These are phyloP conservation scores for Pythium coloratum DNA, from an alignment of 352 stramenopile genomes.

Conservation along the genomic window DNA sequence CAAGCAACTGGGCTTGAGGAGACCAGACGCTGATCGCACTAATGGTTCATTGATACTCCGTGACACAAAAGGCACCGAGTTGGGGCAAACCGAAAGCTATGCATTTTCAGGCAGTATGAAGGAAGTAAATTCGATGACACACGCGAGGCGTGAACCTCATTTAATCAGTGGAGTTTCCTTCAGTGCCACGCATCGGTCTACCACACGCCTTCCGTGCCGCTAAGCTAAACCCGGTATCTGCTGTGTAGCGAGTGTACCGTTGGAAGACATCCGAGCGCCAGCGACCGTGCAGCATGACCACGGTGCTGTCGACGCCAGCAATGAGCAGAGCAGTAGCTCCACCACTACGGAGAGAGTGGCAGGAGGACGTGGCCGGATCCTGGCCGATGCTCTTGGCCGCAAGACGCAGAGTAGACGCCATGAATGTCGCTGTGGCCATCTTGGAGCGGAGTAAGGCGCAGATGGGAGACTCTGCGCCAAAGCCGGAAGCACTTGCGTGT, in stretches of 20 bases:
- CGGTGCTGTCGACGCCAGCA: constrained; percentile 9
- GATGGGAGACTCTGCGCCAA: not conserved
- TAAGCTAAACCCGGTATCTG: too few species aligned
- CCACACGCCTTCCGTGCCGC: too few species aligned
- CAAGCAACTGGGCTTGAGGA: too few species aligned
- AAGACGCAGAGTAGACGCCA: not conserved
- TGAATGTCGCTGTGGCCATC: not conserved
- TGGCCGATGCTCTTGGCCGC: not conserved
- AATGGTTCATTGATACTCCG: too few species aligned
- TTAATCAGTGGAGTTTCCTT: too few species aligned
- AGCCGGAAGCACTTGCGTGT: not conserved
- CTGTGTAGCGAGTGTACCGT: not conserved
- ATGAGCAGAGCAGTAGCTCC: constrained; percentile 8
- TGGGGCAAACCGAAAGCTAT: too few species aligned
- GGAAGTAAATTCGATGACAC: too few species aligned
- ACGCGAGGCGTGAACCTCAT: too few species aligned
- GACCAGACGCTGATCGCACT: too few species aligned
- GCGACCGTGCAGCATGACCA: constrained; percentile 3
- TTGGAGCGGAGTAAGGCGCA: not conserved
- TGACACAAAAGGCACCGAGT: too few species aligned
- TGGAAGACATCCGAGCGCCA: constrained; percentile 14
- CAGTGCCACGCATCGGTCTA: too few species aligned
- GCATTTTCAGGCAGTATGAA: too few species aligned
- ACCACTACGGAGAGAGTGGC: constrained; percentile 13
- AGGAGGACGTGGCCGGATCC: not conserved